Conservation (phyloP, 1,139 yeast species). For the Keqinozyma sinolaborantium region DNA sequence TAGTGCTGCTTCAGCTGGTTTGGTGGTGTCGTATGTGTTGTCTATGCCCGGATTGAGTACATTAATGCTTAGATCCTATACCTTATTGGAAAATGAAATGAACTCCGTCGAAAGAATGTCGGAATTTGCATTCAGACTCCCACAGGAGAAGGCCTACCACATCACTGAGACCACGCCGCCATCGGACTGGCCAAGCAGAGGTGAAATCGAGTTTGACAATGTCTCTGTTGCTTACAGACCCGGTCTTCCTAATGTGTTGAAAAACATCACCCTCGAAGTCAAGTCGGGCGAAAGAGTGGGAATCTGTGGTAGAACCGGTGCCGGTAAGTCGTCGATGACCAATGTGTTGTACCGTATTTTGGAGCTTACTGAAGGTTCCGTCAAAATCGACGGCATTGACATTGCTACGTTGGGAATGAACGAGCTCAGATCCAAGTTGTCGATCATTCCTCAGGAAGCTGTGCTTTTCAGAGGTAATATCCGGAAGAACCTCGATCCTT, state of each 20-base stretch:
- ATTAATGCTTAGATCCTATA: conserved; percentile 48
- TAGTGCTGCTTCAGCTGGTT: conserved; percentile 66
- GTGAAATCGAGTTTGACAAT: conserved; percentile 51
- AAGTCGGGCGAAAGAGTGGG: conserved; percentile 62
- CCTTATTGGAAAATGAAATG: conserved; percentile 79
- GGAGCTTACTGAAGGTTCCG: conserved; percentile 51
- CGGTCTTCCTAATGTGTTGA: conserved; percentile 70
- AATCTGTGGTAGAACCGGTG: conserved; percentile 79
- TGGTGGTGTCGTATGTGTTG: conserved; percentile 59
- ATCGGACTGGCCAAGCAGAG: conserved; percentile 41
- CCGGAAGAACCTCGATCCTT: conserved; percentile 42
- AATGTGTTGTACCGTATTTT: conserved; percentile 60
- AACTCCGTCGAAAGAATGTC: conserved; percentile 81
- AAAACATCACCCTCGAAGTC: conserved; percentile 44
- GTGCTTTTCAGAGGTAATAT: conserved; percentile 39
- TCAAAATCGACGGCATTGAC: conserved; percentile 59
- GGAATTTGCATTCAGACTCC: conserved; percentile 54
- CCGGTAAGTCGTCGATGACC: conserved; percentile 72
- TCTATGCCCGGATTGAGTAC: conserved; percentile 47
- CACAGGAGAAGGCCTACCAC: conserved; percentile 38
- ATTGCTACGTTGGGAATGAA: conserved; percentile 38
- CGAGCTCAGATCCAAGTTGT: conserved; percentile 29
- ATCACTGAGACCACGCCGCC: conserved; percentile 55
- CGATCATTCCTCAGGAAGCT: conserved; percentile 46
- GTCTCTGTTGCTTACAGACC: conserved; percentile 70